Conservation (phyloP, 495 filamentous ascomycete genomes). For the Penicillium cataractarum region DNA sequence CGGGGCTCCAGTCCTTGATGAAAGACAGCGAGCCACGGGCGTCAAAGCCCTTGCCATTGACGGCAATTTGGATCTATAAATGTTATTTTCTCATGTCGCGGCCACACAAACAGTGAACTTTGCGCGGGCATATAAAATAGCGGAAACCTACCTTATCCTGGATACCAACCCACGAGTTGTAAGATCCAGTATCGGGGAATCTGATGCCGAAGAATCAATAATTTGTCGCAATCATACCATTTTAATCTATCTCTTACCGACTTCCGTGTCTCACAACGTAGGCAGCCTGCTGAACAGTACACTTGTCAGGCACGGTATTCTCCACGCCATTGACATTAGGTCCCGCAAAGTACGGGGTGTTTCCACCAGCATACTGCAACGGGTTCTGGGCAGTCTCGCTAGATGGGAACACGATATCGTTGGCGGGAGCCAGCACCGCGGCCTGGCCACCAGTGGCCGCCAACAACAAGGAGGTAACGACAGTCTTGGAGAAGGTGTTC, state of each 20-base stretch:
- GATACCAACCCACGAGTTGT: slow-evolving; percentile 53
- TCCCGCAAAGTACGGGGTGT: slow-evolving; percentile 58
- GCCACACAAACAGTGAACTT: not conserved
- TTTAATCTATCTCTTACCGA: slow-evolving; percentile 36
- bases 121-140: not conserved
- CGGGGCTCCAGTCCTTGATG: slow-evolving; percentile 55
- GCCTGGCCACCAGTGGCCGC: slow-evolving; percentile 12
- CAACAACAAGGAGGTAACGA: slow-evolving; percentile 16
- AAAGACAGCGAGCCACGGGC: slow-evolving; percentile 48
- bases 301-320: slow-evolving; percentile 50
- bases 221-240: not conserved
- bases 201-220: not conserved
- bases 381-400: slow-evolving; percentile 33
- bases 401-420: slow-evolving; percentile 45
- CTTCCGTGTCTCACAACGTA: slow-evolving; percentile 60
- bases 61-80: slow-evolving; percentile 43
- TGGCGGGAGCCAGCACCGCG: slow-evolving; percentile 33
- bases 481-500: slow-evolving; percentile 9
- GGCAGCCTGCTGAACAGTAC: slow-evolving; percentile 56
- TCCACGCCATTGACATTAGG: slow-evolving; percentile 58
- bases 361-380: slow-evolving; percentile 54
- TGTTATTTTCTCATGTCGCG: not conserved
- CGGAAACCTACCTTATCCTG: slow-evolving; percentile 40
- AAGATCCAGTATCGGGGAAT: slow-evolving; percentile 55
- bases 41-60: slow-evolving; percentile 37